Conservation (phyloP, 148 eudicot species). For the Silene latifolia region DNA sequence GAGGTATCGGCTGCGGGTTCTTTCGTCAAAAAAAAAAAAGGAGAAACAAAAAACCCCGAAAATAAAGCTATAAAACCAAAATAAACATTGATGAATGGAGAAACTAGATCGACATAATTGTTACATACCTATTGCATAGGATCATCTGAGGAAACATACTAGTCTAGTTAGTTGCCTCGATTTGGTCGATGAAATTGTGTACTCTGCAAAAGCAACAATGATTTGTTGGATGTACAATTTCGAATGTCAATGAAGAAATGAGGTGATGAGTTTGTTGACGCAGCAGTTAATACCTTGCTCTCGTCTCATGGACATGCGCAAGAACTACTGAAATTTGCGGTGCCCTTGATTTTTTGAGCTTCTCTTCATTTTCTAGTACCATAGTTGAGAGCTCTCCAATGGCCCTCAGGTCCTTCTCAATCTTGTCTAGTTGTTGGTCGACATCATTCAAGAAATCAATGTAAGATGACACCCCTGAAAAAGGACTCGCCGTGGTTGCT, state of each 20-base stretch:
- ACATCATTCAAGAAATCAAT: constrained; percentile 51
- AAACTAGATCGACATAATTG: not conserved
- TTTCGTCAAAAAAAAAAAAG: too few species aligned
- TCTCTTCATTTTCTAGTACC: constrained; percentile 36
- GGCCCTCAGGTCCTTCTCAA: constrained; percentile 53
- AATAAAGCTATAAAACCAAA: too few species aligned
- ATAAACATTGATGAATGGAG: not conserved
- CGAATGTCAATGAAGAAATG: not conserved
- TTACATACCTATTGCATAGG: constrained; percentile 15
- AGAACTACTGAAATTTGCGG: constrained; percentile 48
- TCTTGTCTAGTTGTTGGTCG: constrained; percentile 48
- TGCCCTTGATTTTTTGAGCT: constrained; percentile 34
- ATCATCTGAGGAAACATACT: not conserved
- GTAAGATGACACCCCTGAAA: constrained; percentile 44
- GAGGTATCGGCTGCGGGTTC: too few species aligned
- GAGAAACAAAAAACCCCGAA: too few species aligned
- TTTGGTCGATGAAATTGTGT: constrained; percentile 14
- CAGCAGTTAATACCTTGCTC: constrained; percentile 46
- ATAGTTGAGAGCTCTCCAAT: constrained; percentile 40
- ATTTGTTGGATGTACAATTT: not conserved
- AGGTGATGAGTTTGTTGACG: not conserved
- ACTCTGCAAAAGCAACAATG: constrained; percentile 21
- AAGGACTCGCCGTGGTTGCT: constrained; percentile 19
- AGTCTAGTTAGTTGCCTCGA: constrained; percentile 4
- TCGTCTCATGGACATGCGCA: constrained; percentile 43